Evolutionary conservation across 2,329 filamentous ascomycete species (phyloP).

Genomic region (Alternaria sp.): DNA sequence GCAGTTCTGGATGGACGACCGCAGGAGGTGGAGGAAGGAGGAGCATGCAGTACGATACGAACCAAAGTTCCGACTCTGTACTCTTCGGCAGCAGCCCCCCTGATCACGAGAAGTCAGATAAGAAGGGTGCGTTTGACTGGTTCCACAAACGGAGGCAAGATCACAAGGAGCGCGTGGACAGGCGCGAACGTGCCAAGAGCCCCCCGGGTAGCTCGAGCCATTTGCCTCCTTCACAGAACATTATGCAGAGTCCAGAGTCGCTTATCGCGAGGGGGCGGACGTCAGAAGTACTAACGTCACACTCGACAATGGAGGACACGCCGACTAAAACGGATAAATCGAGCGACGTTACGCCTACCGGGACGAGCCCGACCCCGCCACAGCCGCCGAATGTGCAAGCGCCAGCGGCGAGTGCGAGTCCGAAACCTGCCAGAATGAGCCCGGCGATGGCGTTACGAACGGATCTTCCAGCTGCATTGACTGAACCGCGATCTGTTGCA

Average conservation of each 20-base stretch:
- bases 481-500: conserved; percentile 20
- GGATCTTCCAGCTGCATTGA: conserved; percentile 22
- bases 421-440: not conserved
- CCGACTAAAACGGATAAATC: conserved; percentile 22
- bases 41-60: conserved; percentile 46
- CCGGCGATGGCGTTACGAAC: conserved; percentile 10
- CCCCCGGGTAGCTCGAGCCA: conserved; percentile 51
- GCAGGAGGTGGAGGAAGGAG: conserved; percentile 31
- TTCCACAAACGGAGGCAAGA: conserved; percentile 71
- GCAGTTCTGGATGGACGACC: conserved; percentile 38
- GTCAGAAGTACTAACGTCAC: conserved; percentile 35
- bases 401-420: not conserved
- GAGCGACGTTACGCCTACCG: conserved; percentile 33
- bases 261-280: conserved; percentile 32
- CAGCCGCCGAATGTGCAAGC: not conserved
- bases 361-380: conserved; percentile 17
- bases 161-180: conserved; percentile 62
- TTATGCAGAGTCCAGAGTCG: conserved; percentile 30
- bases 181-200: conserved; percentile 62
- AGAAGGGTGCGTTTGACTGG: conserved; percentile 70
- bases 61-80: conserved; percentile 39
- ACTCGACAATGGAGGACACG: conserved; percentile 17
- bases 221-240: conserved; percentile 27
- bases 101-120: conserved; percentile 55
- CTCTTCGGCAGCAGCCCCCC: conserved; percentile 44